These are phyloP conservation scores for Fusarium subtropicale DNA, from an alignment of 2,329 filamentous ascomycete genomes.

Conservation along the genomic window DNA sequence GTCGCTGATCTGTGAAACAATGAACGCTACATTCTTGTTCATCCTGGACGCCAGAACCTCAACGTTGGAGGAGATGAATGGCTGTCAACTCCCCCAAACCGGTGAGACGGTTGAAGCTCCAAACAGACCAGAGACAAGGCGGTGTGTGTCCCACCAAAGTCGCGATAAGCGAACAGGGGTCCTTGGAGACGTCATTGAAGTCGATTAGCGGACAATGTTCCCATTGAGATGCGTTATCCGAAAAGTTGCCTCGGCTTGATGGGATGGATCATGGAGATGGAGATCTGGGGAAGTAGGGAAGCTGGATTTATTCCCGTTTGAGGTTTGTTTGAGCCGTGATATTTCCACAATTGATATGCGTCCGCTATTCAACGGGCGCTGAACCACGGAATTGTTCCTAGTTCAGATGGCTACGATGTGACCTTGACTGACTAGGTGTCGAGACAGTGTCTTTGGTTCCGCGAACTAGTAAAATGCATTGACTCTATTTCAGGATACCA, in stretches of 20 bases:
- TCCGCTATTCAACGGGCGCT: not conserved
- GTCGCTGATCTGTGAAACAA: not conserved
- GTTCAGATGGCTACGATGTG: not conserved
- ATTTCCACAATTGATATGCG: conserved; percentile 1
- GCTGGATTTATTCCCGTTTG: not conserved
- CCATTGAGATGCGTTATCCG: not conserved
- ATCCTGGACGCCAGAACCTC: not conserved
- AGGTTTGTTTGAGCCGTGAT: not conserved
- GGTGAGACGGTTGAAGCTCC: not conserved
- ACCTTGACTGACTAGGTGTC: not conserved
- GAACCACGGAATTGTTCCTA: not conserved
- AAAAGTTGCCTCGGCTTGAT: not conserved
- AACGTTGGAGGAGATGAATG: not conserved
- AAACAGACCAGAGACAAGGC: not conserved
- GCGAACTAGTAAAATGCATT: too few species aligned
- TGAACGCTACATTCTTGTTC: not conserved
- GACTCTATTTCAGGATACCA: not conserved
- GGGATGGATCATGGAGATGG: too few species aligned
- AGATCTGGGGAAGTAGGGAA: not conserved
- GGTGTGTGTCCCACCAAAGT: conserved; percentile 10
- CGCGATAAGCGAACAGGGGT: conserved; percentile 1
- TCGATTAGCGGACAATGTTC: not conserved
- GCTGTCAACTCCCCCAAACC: too few species aligned
- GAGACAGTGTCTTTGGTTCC: not conserved
- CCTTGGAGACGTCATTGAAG: conserved; percentile 1